phyloP scores from a whole-genome alignment of 179 eudicot species.

The Drosera spatulata region DNA sequence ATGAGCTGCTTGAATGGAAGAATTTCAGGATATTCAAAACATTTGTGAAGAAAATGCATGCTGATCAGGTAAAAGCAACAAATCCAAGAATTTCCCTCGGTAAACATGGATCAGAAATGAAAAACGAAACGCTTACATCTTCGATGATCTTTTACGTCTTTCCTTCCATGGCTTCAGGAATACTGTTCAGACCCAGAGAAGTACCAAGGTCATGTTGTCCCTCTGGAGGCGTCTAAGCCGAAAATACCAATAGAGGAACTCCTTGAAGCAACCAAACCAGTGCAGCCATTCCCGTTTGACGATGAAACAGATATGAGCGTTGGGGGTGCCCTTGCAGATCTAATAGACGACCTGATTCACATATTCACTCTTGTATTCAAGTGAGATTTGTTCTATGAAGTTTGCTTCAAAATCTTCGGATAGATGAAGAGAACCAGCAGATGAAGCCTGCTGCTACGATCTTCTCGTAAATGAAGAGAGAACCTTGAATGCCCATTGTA shows the following conservation, averaged over 20 bases:
- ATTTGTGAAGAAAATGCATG: slow-evolving; percentile 78
- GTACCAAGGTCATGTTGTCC: slow-evolving; percentile 23
- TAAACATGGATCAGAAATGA: neutral
- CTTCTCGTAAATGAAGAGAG: too few relatives aligned
- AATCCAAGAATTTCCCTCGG: neutral
- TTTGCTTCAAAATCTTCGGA: too few relatives aligned
- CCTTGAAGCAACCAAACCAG: slow-evolving; percentile 51
- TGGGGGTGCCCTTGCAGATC: slow-evolving; percentile 26
- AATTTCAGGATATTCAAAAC: slow-evolving; percentile 47
- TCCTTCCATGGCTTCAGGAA: slow-evolving; percentile 23
- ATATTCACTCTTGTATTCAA: neutral
- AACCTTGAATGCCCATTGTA: too few relatives aligned
- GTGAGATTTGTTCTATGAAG: neutral
- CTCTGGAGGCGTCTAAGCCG: slow-evolving; percentile 49
- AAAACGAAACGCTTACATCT: neutral
- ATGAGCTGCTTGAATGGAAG: slow-evolving; percentile 28
- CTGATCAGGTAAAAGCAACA: slow-evolving; percentile 39
- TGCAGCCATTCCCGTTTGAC: slow-evolving; percentile 51
- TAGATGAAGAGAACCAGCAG: too few relatives aligned
- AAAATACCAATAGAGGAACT: slow-evolving; percentile 46
- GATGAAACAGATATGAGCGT: slow-evolving; percentile 66
- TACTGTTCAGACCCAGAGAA: slow-evolving; percentile 34
- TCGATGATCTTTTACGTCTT: neutral
- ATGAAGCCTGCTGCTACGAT: too few relatives aligned
- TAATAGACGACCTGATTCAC: slow-evolving; percentile 4